Base-by-base conservation (phyloP, 306 rosid genomes). In the Rubus idaeus region DNA sequence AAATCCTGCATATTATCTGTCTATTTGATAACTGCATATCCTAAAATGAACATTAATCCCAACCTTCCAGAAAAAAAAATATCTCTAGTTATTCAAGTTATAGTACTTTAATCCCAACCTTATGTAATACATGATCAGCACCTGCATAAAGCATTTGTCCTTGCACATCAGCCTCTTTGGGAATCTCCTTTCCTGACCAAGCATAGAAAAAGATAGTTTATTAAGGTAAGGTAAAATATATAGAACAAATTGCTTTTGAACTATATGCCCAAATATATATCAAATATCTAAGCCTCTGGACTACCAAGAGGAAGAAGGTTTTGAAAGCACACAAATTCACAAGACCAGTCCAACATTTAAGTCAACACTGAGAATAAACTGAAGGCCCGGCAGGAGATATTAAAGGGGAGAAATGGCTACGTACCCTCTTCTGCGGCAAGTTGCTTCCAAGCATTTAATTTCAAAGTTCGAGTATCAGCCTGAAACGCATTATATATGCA, bases 381-480 rank as follows among this genome's bases (percentile, higher is more conserved):
- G 13, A 30, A 42, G 3, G 16, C 17, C 30, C 20, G 42, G 55
- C 26, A 16, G 17, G 16, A 10, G 77, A 35, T 41, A 20, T 23
- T 47, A 42, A 50, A 62, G 58, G 26, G 39, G 8, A 77, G 72
- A 79, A 73, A 74, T 37, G 70, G 76, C 53, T 50, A 41, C 84
- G 58, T 84, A 95, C 99, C 96, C 85, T 89, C 97, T 88, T 95
- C 98, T 1, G 76, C 78, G 51, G 94, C 98, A 74, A 95, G 90
- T 86, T 91, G 94, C 82, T 91, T 83, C 99, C 98, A 95, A 39
- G 97, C 87, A 70, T 87, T 84, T 85, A 89, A 82, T 86, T 88
- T 92, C 71, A 95, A 74, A 83, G 82, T 78, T 79, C 88, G 96
- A 78, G 96, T 90, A 84, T 91, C 99, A 76, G 90, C 97, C 99